A percentile compares a stretch with the other conserved stretches of the same genome.
Conservation (phyloP, 23 red algal species). For the Chondrus crispus region DNA sequence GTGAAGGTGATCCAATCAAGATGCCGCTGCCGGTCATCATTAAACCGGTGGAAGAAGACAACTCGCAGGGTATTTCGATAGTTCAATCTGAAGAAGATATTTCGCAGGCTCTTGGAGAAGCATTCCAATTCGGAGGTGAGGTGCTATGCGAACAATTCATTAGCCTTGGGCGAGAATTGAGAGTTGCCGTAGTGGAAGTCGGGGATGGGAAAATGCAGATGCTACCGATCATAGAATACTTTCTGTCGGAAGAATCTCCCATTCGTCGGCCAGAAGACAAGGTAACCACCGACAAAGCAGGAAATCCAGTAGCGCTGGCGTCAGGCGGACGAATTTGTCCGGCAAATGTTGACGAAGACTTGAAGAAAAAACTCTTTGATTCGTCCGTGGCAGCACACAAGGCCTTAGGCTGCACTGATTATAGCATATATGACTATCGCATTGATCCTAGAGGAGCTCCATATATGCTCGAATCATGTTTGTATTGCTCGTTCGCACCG, state of each 20-base stretch:
- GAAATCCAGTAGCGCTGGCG: neutral
- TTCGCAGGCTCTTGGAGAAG: neutral
- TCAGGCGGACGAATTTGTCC: constrained; percentile 8
- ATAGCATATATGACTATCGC: constrained; percentile 76
- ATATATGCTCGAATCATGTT: constrained; percentile 59
- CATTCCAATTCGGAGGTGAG: constrained; percentile 55
- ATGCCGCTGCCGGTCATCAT: constrained; percentile 41
- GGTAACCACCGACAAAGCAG: neutral
- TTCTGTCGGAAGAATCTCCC: constrained; percentile 33
- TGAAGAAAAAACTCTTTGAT: constrained; percentile 33
- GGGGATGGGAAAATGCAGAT: constrained; percentile 41
- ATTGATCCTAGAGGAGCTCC: constrained; percentile 39
- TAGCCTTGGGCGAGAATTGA: constrained; percentile 41
- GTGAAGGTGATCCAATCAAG: neutral
- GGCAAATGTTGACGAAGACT: constrained; percentile 19
- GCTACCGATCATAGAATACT: constrained; percentile 63
- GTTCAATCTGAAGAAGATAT: neutral
- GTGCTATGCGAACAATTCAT: constrained; percentile 67
- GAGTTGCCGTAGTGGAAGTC: constrained; percentile 49
- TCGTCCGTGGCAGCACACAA: constrained; percentile 38
- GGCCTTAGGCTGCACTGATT: constrained; percentile 58
- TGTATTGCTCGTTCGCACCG: constrained; percentile 72
- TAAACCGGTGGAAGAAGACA: constrained; percentile 73
- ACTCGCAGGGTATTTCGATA: constrained; percentile 51
- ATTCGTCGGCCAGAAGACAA: constrained; percentile 35